Base-by-base conservation (phyloP, 805 yeast species). In the Zygotorulaspora sp. region DNA sequence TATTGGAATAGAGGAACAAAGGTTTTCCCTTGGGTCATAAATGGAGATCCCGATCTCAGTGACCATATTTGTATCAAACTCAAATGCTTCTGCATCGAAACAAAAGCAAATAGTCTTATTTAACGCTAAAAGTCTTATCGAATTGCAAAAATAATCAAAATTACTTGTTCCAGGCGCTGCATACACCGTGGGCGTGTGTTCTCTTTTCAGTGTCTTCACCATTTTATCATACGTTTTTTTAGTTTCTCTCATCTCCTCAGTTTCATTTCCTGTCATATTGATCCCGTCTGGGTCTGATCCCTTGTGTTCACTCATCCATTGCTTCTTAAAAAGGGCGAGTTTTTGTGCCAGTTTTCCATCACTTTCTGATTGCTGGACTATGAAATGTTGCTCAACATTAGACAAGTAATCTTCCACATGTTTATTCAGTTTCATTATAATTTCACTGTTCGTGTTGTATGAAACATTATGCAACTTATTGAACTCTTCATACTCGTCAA, bases 31-130 rank as follows among this genome's bases (percentile, higher is more conserved):
- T 4, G 83, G 82, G 46, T 77, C 80, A 50, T 67, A 75, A 2
- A 78, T 69, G 4, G 78, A 61, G 2, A 78, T 62, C 1, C 83
- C 83, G 31, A 78, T 67, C 48, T 78, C 83, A 0, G 81, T 77
- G 6, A 78, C 62, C 6, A 57, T 40, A 14, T 61, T 50, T 10
- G 58, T 60, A 44, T 71, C 57, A 16, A 49, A 43, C 49, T 78
- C 83, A 61, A 57, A 75, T 0, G 81, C 81, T 52, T 78, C 84
- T 2, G 75, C 61, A 53, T 78, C 83, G 30, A 78, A 56, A 10
- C 72, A 63, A 34, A 77, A 61, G n/a, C 72, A 58, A 3, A 65
- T 59, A 6, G 62, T 52, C 20, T 43, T 44, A 28, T 47, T 50
- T 2, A 50, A 23, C 21, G 50, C 48, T 36, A 58, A 42, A 19